phyloP scores from a whole-genome alignment of 2,329 filamentous ascomycete genomes.

The Alternaria panax region DNA sequence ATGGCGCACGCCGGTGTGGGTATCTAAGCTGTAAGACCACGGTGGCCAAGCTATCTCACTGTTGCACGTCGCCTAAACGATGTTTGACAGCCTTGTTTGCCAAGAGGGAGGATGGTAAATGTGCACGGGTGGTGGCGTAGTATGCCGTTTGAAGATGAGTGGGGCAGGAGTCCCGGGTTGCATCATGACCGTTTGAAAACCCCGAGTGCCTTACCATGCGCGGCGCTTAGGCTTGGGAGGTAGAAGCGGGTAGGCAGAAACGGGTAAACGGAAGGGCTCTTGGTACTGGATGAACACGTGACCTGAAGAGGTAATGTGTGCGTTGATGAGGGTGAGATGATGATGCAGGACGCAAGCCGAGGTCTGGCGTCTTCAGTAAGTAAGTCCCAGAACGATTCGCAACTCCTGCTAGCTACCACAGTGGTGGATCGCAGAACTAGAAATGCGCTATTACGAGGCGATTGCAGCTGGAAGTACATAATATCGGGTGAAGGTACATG shows the following conservation, averaged over 20 bases:
- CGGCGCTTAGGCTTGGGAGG: conserved; percentile 4
- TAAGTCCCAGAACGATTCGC: background rate
- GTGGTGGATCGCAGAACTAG: background rate
- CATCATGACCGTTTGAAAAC: conserved; percentile 39
- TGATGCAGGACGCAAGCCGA: too few species aligned
- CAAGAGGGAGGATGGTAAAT: conserved; percentile 10
- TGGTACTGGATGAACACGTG: background rate
- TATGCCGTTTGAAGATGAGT: conserved; percentile 35
- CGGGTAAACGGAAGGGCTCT: background rate
- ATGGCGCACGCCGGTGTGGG: conserved; percentile 20
- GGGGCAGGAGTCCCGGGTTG: conserved; percentile 31
- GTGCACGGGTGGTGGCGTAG: conserved; percentile 17
- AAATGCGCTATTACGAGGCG: background rate
- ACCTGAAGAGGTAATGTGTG: background rate
- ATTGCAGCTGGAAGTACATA: background rate
- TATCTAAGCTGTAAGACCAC: conserved; percentile 17
- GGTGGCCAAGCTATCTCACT: conserved; percentile 27
- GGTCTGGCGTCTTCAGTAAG: too few species aligned
- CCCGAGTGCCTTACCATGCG: conserved; percentile 28
- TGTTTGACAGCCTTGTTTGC: conserved; percentile 28
- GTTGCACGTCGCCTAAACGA: conserved; percentile 8
- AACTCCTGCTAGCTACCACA: background rate
- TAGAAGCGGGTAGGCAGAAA: background rate
- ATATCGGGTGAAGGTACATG: background rate
- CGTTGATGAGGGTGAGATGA: background rate